Evolutionary conservation across 2,329 filamentous ascomycete species (phyloP).

Genomic region (Beauveria brongniartii): DNA sequence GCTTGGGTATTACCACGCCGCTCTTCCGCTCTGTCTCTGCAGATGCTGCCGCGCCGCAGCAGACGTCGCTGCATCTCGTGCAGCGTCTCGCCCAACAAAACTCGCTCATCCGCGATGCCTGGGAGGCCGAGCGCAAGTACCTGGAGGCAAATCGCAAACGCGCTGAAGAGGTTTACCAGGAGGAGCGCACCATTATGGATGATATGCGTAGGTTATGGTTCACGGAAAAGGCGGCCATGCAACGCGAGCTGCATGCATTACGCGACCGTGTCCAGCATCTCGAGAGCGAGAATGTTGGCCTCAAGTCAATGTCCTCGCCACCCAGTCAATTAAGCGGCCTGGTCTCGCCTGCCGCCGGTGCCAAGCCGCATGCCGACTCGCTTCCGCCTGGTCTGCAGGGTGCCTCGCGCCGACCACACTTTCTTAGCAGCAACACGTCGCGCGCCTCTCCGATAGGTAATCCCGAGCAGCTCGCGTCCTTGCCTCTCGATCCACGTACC

Average conservation of each 20-base stretch:
- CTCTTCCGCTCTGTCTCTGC: conserved; percentile 22
- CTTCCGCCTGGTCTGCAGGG: conserved; percentile 27
- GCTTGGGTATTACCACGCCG: conserved; percentile 15
- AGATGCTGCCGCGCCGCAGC: conserved; percentile 19
- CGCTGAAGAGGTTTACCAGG: conserved; percentile 47
- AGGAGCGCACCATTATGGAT: conserved; percentile 46
- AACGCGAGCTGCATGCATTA: conserved; percentile 34
- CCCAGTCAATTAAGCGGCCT: conserved; percentile 22
- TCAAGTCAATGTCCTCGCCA: conserved; percentile 24
- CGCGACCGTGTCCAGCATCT: conserved; percentile 30
- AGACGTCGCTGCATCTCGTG: conserved; percentile 28
- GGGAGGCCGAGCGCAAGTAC: conserved; percentile 46
- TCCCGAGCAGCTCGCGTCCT: conserved; percentile 29
- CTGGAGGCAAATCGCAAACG: conserved; percentile 45
- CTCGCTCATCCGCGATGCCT: conserved; percentile 36
- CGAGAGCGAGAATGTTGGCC: conserved; percentile 28
- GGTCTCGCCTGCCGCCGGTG: conserved; percentile 16
- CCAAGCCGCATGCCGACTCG: conserved; percentile 13
- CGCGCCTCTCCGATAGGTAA: conserved; percentile 26
- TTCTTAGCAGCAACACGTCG: conserved; percentile 24
- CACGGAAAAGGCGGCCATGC: conserved; percentile 33
- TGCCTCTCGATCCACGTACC: conserved; percentile 37
- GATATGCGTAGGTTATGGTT: conserved; percentile 41
- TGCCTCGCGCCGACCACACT: conserved; percentile 27
- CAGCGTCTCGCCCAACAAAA: conserved; percentile 36